Base-by-base conservation (phyloP, 1,284 basidiomycete genomes). In the Tetrapyrgos nigripes region DNA sequence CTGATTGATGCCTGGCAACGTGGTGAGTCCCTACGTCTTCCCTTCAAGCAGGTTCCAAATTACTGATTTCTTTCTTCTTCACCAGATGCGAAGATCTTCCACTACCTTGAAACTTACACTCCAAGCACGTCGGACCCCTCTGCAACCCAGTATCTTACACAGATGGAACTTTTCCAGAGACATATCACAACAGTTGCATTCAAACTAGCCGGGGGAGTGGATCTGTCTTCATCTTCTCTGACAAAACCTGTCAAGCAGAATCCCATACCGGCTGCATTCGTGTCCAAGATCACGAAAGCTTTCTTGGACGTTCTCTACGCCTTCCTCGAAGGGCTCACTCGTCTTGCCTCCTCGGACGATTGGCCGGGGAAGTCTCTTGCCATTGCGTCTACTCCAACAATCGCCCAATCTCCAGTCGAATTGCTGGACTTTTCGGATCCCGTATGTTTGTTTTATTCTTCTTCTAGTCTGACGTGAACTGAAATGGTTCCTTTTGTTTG, bases 241-340 rank as follows among this genome's bases (percentile, higher is more conserved):
- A 76, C 81, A 28, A 82, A 81, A 62, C 73, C 80, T 13, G 71
- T 78, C 44, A 86, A 85, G 62, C 88, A 91, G 65, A 82, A 84
- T 62, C 71, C 80, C 9, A 77, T 92, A 43, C 78, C 85, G 3
- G 74, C 78, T 40, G 82, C 83, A 6, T 89, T 89, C 64, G 76
- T 84, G 21, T 70, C 79, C 14, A 93, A 92, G 76, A 91, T 98
- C 68, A 91, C 89, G 23, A 92, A 90, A 62, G 87, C 91, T 0
- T 98, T 98, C 74, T 74, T 98, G 49, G 96, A 98, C 69, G 86
- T 90, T 1, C 70, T 97, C 28, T 96, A 97, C 73, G 89, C 91
- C 24, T 90, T 97, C 65, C 79, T 98, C 48, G 95, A 98, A 66
- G 97, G 97, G 0, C 79, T 98, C 50, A 86, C 96, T 24, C 84